These are phyloP conservation scores for Alternaria brassicae DNA, from an alignment of 2,329 filamentous ascomycete species.

Conservation along the genomic window DNA sequence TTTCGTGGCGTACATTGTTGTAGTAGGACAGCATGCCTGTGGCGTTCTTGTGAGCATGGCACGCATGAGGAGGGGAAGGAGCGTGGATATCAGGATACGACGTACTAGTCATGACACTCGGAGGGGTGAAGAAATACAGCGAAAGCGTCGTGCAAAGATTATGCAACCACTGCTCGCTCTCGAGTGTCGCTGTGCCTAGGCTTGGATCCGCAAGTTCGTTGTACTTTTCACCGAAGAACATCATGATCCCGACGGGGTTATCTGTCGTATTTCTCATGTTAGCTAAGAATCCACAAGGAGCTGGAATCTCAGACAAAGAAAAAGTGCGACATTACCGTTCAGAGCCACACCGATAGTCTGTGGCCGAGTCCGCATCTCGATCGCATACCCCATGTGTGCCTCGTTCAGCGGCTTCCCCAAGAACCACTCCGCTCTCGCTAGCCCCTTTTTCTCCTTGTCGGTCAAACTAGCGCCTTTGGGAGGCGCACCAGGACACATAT, in stretches of 20 bases:
- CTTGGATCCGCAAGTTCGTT: constrained; percentile 48
- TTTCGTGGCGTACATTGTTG: constrained; percentile 50
- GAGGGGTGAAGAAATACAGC: constrained; percentile 51
- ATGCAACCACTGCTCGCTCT: constrained; percentile 40
- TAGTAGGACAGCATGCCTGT: constrained; percentile 47
- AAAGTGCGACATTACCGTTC: constrained; percentile 30
- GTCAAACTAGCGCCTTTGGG: constrained; percentile 41
- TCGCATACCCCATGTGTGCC: constrained; percentile 53
- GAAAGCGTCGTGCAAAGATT: constrained; percentile 36
- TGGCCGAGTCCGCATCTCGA: constrained; percentile 53
- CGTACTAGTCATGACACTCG: constrained; percentile 44
- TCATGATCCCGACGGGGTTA: constrained; percentile 54
- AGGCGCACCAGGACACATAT: constrained; percentile 51
- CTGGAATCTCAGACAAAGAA: background rate
- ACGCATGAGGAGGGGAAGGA: background rate
- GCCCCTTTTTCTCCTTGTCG: constrained; percentile 42
- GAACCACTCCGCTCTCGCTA: constrained; percentile 46
- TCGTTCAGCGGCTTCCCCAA: constrained; percentile 40
- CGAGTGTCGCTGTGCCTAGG: constrained; percentile 33
- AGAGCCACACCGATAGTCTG: constrained; percentile 54
- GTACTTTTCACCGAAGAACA: constrained; percentile 56
- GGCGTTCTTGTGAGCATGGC: background rate
- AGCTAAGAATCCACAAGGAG: background rate
- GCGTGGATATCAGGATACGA: background rate
- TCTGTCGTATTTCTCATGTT: constrained; percentile 18